Base-by-base conservation (phyloP, 768 basidiomycete genomes). In the Heimioporus sp. region DNA sequence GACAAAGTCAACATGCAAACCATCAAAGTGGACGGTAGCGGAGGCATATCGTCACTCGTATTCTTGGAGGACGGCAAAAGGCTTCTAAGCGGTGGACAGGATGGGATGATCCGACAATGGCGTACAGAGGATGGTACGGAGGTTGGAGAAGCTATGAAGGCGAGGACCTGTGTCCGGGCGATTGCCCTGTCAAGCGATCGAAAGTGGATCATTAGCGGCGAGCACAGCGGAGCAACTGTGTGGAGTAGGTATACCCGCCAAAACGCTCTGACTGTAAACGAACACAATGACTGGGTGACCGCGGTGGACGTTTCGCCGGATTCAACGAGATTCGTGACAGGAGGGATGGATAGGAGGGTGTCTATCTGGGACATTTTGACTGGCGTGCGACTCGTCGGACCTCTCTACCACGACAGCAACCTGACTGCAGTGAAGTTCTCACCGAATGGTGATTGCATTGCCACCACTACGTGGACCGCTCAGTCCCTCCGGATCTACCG, bases 291-390 rank as follows among this genome's bases (percentile, higher is more conserved):
- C 10, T 34, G 5, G 19, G 48, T 48, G 31, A 13, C 12, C 19
- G 21, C 43, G 12, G 45, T 19, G 9, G 42, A 41, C 28, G 28
- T 46, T 12, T 28, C 20, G 3, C 17, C 47, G 19, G 57, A 58
- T 17, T 58, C 51, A n/a, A 44, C 21, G 9, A 46, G 30, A 31
- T 47, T 56, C 5, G 48, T 36, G 21, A 52, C 54, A 2, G 57
- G 51, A 3, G 46, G 36, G 1, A 39, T 16, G 10, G 51, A 52
- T 19, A 42, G 17, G 28, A 36, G 2, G 10, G 50, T n/a, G 9
- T 49, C 35, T 30, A 34, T 58, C 40, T 58, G 54, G 49, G 39
- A 52, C 20, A 32, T 55, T 11, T 32, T 16, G 4, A 55, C 49
- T 1, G 53, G 56, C 13, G 7, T 10, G 20, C 47, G 45, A 11